Evolutionary conservation across 2,329 filamentous ascomycete species (phyloP), one percentile per base, ranked within the genome.

Genomic region (Calonectria henricotiae): DNA sequence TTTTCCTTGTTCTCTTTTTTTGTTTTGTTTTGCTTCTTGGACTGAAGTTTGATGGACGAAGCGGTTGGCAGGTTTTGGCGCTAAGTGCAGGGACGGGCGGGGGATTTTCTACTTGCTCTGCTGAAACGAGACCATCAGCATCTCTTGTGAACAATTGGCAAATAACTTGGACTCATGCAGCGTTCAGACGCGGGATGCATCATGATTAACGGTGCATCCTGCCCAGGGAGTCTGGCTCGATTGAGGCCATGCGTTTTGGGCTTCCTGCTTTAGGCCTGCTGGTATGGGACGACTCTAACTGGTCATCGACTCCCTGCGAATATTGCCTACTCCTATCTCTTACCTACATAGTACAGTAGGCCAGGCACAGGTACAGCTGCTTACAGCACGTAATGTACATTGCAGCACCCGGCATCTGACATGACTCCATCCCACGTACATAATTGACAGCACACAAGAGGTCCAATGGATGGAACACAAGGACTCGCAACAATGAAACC

Each of bases 281-380:
- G 55, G 23, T 17, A 54, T 51, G 67, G 23, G 23, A 51, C 55
- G 44, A 43, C 35, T 49, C 20, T 61, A 12, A 68, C 43, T 68
- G 67, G 67, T 23, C 51, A 35, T 35, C 37, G 58, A 60, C 32
- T 44, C 30, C 51, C 39, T 46, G 47, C 35, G 46, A 55, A 55
- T 37, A 39, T 68, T 54, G 30, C 37, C 41, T 8, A 47, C 25
- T 46, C 32, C 51, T 58, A 58, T 58, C 51, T 58, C 51, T 3
- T 27, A 37, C 51, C 25, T 58, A 37, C 51, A 39, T 58, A 17
- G 51, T 32, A 51, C 51, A 39, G 51, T 58, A 41, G 32, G 43
- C 64, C 35, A 49, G 44, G 35, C 46, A 61, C 64, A 67, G 64
- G 54, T 11, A 47, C 39, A 61, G 55, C 55, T 58, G 35, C 51